Percentiles rank a stretch among this genome's conserved stretches.
Evolutionary conservation across 1,284 basidiomycete genomes (phyloP).

Genomic region (Phenoliferia sp.): DNA sequence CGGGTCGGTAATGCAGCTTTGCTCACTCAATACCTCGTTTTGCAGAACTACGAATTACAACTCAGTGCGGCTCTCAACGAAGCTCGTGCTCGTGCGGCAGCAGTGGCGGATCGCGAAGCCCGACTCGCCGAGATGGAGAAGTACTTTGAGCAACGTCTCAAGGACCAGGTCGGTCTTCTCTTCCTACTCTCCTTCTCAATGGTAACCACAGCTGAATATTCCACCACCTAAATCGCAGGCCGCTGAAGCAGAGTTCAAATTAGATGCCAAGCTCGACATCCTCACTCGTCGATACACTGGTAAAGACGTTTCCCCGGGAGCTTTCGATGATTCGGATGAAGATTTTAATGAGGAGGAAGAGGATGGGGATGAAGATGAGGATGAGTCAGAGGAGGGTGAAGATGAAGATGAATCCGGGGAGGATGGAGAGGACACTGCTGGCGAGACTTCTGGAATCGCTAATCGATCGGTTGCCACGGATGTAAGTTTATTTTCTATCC

Average conservation of each 20-base stretch:
- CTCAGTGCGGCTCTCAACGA: constrained; percentile 17
- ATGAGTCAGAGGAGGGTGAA: neutral
- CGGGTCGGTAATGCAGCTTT: neutral
- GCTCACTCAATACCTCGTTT: neutral
- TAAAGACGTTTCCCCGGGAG: constrained; percentile 8
- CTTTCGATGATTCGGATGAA: constrained; percentile 14
- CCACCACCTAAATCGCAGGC: constrained; percentile 11
- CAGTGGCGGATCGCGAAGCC: constrained; percentile 21
- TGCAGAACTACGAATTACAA: constrained; percentile 24
- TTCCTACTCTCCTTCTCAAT: too few relatives aligned
- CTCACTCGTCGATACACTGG: constrained; percentile 22
- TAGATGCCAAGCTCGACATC: constrained; percentile 33
- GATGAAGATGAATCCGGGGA: neutral
- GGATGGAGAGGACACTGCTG: neutral
- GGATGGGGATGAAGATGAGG: constrained; percentile 3
- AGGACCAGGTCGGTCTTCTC: constrained; percentile 18
- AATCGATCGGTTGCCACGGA: too few relatives aligned
- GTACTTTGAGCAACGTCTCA: constrained; percentile 15
- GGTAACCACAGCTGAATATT: neutral
- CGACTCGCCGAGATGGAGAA: constrained; percentile 26
- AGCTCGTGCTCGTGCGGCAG: constrained; percentile 9
- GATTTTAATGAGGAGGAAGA: neutral
- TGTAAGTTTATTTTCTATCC: neutral
- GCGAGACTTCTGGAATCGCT: neutral
- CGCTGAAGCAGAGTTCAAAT: constrained; percentile 21